Evolutionary conservation across 2,329 filamentous ascomycete species (phyloP).

Genomic region (Hyphodiscus sp.): DNA sequence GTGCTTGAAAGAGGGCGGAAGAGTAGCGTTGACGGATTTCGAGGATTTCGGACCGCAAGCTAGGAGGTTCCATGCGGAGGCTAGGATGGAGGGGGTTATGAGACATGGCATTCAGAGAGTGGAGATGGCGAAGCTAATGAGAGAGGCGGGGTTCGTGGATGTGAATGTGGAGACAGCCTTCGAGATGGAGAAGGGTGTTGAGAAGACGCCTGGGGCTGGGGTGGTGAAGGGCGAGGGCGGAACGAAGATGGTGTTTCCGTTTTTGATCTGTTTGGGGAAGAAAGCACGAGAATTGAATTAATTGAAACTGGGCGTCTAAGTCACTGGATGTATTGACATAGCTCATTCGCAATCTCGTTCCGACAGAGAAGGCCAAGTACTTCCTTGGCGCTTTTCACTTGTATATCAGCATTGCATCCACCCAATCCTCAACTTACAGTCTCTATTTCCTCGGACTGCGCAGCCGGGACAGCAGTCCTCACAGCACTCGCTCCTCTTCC

Average conservation of each 20-base stretch:
- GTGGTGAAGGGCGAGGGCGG: constrained; percentile 26
- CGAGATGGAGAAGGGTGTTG: constrained; percentile 19
- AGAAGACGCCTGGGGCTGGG: constrained; percentile 11
- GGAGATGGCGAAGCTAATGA: constrained; percentile 38
- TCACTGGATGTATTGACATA: too few relatives aligned
- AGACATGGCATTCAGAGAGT: constrained; percentile 42
- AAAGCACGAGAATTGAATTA: not conserved
- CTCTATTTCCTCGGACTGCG: too few relatives aligned
- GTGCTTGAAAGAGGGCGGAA: constrained; percentile 41
- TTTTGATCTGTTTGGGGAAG: constrained; percentile 11
- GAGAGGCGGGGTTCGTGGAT: constrained; percentile 42
- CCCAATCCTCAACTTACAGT: too few relatives aligned
- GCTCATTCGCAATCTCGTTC: too few relatives aligned
- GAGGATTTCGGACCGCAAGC: constrained; percentile 49
- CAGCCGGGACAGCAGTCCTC: too few relatives aligned
- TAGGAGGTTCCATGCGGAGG: constrained; percentile 44
- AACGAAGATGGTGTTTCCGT: constrained; percentile 33
- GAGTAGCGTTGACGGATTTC: constrained; percentile 49
- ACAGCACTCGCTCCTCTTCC: too few relatives aligned
- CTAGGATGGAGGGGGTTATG: constrained; percentile 47
- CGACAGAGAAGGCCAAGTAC: too few relatives aligned
- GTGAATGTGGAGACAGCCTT: constrained; percentile 42
- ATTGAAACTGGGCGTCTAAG: too few relatives aligned
- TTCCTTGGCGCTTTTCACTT: too few relatives aligned
- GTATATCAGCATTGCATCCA: too few relatives aligned